Conservation (phyloP, 2,329 filamentous ascomycete species). For the Phaeophleospora eucalypticola region DNA sequence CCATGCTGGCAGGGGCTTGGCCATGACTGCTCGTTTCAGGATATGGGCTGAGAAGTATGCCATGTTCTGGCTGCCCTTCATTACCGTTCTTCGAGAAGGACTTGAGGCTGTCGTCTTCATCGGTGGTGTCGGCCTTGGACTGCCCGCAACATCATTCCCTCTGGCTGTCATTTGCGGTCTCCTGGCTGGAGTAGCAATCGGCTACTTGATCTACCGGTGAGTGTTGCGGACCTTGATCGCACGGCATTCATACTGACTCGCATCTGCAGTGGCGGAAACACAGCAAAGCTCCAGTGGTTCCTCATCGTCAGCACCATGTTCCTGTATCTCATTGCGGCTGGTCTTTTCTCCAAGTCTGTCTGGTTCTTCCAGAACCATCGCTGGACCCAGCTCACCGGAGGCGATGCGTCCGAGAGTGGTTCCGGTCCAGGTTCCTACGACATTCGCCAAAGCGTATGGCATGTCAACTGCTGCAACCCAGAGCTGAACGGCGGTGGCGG, state of each 20-base stretch:
- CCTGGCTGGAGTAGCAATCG: constrained; percentile 61
- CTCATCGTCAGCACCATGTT: constrained; percentile 78
- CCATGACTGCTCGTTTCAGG: constrained; percentile 51
- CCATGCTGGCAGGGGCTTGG: constrained; percentile 35
- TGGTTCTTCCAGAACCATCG: constrained; percentile 68
- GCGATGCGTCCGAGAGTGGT: constrained; percentile 60
- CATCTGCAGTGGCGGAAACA: constrained; percentile 53
- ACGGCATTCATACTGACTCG: constrained; percentile 14
- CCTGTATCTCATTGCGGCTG: constrained; percentile 78
- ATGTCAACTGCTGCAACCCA: constrained; percentile 80
- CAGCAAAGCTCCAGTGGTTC: constrained; percentile 68
- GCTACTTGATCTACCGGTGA: constrained; percentile 75
- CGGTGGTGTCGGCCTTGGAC: constrained; percentile 72
- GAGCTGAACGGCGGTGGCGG: constrained; percentile 67
- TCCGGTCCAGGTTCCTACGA: constrained; percentile 73
- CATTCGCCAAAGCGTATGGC: constrained; percentile 74
- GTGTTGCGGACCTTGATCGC: constrained; percentile 24
- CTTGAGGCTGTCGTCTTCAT: constrained; percentile 84
- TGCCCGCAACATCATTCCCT: constrained; percentile 72
- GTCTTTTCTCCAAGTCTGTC: constrained; percentile 71
- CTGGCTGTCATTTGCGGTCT: constrained; percentile 71
- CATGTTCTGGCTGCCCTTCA: constrained; percentile 81
- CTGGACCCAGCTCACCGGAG: constrained; percentile 63
- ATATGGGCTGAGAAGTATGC: constrained; percentile 70
- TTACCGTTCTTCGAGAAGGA: constrained; percentile 82